Percentiles rank a stretch among this genome's conserved stretches.
These are phyloP conservation scores for Umbelopsis ramanniana DNA, from an alignment of 192 early-diverging fungal genomes.

Conservation along the genomic window DNA sequence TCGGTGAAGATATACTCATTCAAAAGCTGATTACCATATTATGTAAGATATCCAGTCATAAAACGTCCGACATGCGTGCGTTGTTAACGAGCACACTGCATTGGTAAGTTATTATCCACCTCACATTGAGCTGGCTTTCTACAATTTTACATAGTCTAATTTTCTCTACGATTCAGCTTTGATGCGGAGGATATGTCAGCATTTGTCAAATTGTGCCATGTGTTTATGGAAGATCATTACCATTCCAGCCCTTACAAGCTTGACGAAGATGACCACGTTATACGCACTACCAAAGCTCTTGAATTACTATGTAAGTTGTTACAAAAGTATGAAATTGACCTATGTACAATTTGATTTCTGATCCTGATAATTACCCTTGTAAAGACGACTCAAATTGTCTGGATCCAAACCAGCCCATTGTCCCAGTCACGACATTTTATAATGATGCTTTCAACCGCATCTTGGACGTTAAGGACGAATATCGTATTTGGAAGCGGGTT, in stretches of 20 bases:
- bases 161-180: background rate
- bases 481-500: slow-evolving; percentile 68
- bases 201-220: slow-evolving; percentile 29
- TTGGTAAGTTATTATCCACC: background rate
- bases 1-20: slow-evolving; percentile 1
- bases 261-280: slow-evolving; percentile 34
- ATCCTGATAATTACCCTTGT: background rate
- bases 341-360: background rate
- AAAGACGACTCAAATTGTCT: background rate
- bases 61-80: background rate
- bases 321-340: background rate
- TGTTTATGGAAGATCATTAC: slow-evolving; percentile 38
- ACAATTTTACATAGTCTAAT: background rate
- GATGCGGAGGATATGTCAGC: slow-evolving; percentile 22
- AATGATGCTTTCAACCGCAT: slow-evolving; percentile 31
- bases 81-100: background rate
- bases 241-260: slow-evolving; percentile 41
- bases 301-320: slow-evolving; percentile 27
- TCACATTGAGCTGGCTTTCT: no score
- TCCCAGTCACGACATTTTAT: slow-evolving; percentile 26
- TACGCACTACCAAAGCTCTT: slow-evolving; percentile 34
- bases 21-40: slow-evolving; percentile 4
- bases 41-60: slow-evolving; percentile 5
- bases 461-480: slow-evolving; percentile 82
- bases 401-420: background rate